A percentile compares a stretch with the other conserved stretches of the same genome.
phyloP scores from a whole-genome alignment of 2,329 filamentous ascomycete species.

The Fusarium nygamai region DNA sequence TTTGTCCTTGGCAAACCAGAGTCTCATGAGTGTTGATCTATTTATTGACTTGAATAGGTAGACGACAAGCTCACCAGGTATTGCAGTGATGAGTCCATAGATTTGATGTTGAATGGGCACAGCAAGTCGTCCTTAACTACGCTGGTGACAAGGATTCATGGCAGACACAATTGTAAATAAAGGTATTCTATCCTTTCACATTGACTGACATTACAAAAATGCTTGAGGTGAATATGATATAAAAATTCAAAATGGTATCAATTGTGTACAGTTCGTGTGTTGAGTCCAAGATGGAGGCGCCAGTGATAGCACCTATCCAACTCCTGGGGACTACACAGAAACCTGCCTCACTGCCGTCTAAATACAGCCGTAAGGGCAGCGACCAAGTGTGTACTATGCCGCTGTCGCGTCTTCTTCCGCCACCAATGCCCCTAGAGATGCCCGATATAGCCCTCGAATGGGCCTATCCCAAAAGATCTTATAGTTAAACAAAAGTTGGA shows the following conservation, averaged over 20 bases:
- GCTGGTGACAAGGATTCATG: background rate
- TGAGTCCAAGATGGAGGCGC: conserved; percentile 21
- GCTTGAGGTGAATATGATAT: background rate
- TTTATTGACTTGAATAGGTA: background rate
- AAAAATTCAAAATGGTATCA: conserved; percentile 41
- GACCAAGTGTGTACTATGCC: conserved; percentile 14
- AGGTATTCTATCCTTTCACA: background rate
- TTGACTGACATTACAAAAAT: background rate
- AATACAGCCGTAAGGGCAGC: background rate
- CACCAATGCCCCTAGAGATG: background rate
- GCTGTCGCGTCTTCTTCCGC: background rate
- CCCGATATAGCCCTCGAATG: conserved; percentile 7
- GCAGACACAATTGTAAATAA: no score
- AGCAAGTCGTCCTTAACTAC: background rate
- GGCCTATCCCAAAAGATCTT: background rate
- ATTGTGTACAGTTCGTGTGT: conserved; percentile 31
- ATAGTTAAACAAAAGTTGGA: conserved; percentile 21
- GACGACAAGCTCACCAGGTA: background rate
- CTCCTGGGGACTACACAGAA: conserved; percentile 12
- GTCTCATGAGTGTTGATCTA: background rate
- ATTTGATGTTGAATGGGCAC: background rate
- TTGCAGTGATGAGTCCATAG: background rate
- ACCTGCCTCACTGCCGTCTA: conserved; percentile 7
- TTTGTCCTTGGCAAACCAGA: background rate
- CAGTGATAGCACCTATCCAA: background rate